Evolutionary conservation across 495 filamentous ascomycete genomes (phyloP), one percentile per base, ranked within the genome.

Genomic region (Penicillium canescens): DNA sequence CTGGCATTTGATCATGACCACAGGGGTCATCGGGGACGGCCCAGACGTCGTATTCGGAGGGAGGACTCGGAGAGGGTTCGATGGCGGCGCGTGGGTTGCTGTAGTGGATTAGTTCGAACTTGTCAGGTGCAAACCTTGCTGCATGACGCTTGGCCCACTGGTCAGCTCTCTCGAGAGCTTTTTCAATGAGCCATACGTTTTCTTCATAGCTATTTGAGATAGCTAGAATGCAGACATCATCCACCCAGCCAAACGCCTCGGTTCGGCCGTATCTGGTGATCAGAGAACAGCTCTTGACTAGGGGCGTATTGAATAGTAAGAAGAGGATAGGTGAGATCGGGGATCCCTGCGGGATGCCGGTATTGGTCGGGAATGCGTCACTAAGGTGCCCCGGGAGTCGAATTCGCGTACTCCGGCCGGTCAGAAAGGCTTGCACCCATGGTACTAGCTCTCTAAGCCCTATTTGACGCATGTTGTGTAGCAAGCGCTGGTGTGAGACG

Each of bases 391-490:
- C 50, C 1, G 42, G 42, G 6, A 57, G 37, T 6, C 31, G 36
- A 12, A 61, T 53, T 2, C 40, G 12, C 0, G 58, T 56, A 3
- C 9, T 21, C 3, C 53, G 9, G 1, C 24, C 23, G 0, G 39
- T 36, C 0, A 61, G 40, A 12, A 61, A 61, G 0, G 43, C 34
- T 5, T 6, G 4, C 0, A 54, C 42, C 58, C 35, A 50, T 3
- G 46, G 47, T 0, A 20, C 26, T 6, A 60, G 14, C 1, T 38
- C 9, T 2, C 52, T 42, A 2, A 55, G 46, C 0, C 42, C 12
- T 0, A 38, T 52, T 33, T 56, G 60, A 6, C 18, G 24, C 4
- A 73, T 39, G 45, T 65, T 69, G 13, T 67, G 39, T 0, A 71
- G 41, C 1, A 72, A 54, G 6, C 61, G 20, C 10, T 18, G 21